These are phyloP conservation scores for sweet orange (Citrus sinensis) DNA, from an alignment of 345 rosid species.

Conservation along the genomic window DVS_A1.0 CM039161.1:14590501-14591000, in stretches of 20 bases:
- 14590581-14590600: too few relatives aligned
- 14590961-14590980: too few relatives aligned
- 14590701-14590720: slow-evolving; percentile 81
- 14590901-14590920: too few relatives aligned
- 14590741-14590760: slow-evolving; percentile 78
- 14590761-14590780: slow-evolving; percentile 89
- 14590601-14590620: slow-evolving; percentile 27
- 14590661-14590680: slow-evolving; percentile 86
- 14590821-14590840: slow-evolving; percentile 84
- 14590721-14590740: slow-evolving; percentile 84
- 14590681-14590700: slow-evolving; percentile 76
- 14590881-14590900: too few relatives aligned
- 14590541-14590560: too few relatives aligned
- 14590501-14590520: slow-evolving; percentile 22
- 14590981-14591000: too few relatives aligned
- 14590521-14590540: too few relatives aligned
- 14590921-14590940: too few relatives aligned
- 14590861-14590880: too few relatives aligned
- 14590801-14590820: slow-evolving; percentile 60
- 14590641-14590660: slow-evolving; percentile 90
- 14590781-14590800: slow-evolving; percentile 67
- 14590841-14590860: too few relatives aligned
- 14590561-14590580: too few relatives aligned
- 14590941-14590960: too few relatives aligned
- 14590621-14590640: slow-evolving; percentile 91